Base-by-base conservation (phyloP, 495 filamentous ascomycete species). In the Penicillium paradoxum region DNA sequence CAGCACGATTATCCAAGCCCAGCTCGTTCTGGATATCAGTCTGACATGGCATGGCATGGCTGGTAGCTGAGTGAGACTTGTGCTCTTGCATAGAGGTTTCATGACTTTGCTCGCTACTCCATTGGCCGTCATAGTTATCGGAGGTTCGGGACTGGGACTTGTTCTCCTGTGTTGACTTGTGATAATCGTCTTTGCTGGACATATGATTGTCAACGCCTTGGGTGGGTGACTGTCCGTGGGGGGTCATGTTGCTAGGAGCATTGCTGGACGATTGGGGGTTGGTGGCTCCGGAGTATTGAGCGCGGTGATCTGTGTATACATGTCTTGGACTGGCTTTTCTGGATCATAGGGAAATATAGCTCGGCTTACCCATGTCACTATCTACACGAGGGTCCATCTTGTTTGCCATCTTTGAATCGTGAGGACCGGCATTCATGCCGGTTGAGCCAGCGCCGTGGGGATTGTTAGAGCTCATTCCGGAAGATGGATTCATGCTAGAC, bases 331-430 rank as follows among this genome's bases (percentile, higher is more conserved):
- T 39, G 24, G 14, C 0, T n/a, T 30, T 38, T 53, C 14, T 39
- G 7, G 33, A 8, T 21, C 9, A 2, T 6, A 27, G 14, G 24
- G n/a, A 8, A 17, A 21, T 17, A 11, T 25, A 24, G 1, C 15
- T 55, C 15, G n/a, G 22, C 49, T 44, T 56, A 60, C 63, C 59
- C 8, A 53, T 55, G 47, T 76, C 73, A 29, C 70, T 73, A 53
- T 80, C 78, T 0, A 80, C 74, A 34, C 73, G 72, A 32, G 79
- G 77, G 54, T 82, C 79, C 21, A 70, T 44, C 57, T 75, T 74
- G 51, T 79, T 81, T 22, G 59, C 60, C n/a, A 65, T 6, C 41
- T 73, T 70, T 9, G 71, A 71, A 21, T 59, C 53, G 49, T 76
- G 74, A 18, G 66, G 66, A 1, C 67, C 69, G 32, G 62, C 62